These are phyloP conservation scores for Rhodotorula sp. DNA, from an alignment of 1,284 basidiomycete species.

Conservation along the genomic window DNA sequence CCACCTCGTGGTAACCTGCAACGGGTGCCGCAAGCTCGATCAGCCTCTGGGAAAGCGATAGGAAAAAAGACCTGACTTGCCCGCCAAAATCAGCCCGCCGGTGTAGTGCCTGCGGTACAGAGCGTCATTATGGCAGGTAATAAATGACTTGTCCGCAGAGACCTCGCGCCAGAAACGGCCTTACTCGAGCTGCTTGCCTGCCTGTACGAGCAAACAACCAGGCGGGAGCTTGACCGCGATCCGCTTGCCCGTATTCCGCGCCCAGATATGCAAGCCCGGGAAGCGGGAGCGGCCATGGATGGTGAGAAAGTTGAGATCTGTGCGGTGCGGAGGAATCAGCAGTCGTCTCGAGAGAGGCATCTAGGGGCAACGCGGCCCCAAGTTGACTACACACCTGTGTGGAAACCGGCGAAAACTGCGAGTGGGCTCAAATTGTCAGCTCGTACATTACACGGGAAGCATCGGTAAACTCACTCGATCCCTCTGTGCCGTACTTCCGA, in stretches of 20 bases:
- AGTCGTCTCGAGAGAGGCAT: background rate
- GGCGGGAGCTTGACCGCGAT: conserved; percentile 77
- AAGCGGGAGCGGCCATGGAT: conserved; percentile 87
- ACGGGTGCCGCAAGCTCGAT: background rate
- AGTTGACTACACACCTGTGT: conserved; percentile 63
- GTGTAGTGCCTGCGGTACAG: conserved; percentile 71
- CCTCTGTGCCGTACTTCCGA: conserved; percentile 67
- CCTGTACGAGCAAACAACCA: conserved; percentile 65
- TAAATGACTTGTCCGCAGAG: background rate
- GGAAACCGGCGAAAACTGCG: conserved; percentile 77
- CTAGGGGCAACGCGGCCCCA: conserved; percentile 50
- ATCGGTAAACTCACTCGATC: conserved; percentile 44
- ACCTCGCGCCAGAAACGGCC: background rate
- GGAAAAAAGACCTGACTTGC: conserved; percentile 6
- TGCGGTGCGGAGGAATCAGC: conserved; percentile 50
- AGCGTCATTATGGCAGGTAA: conserved; percentile 52
- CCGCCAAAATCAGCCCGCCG: conserved; percentile 75
- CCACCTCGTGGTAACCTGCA: conserved; percentile 76
- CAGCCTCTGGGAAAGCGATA: conserved; percentile 6
- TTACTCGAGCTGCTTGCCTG: conserved; percentile 83
- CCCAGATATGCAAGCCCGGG: conserved; percentile 84
- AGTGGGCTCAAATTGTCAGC: conserved; percentile 54
- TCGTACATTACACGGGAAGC: no score
- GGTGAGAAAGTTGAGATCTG: conserved; percentile 63
- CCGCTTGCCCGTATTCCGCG: conserved; percentile 81